Conservation (phyloP, 257 asterid genomes). For the Gentiana dahurica region DNA sequence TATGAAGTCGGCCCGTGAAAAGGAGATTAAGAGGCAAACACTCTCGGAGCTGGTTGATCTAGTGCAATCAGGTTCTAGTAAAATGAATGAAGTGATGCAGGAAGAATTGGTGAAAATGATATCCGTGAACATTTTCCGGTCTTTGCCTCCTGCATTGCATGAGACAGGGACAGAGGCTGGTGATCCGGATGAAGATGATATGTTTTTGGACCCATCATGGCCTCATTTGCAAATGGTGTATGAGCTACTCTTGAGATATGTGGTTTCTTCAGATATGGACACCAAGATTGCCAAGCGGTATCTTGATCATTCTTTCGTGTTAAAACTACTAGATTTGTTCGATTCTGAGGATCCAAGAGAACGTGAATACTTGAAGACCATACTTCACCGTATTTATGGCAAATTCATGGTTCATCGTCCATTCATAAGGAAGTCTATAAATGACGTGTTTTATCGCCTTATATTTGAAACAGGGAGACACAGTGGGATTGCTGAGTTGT, state of each 20-base stretch:
- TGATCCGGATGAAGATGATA: slow-evolving; percentile 85
- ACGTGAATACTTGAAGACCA: slow-evolving; percentile 82
- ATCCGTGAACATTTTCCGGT: slow-evolving; percentile 58
- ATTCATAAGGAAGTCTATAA: slow-evolving; percentile 72
- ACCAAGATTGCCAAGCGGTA: slow-evolving; percentile 69
- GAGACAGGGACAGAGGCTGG: slow-evolving; percentile 52
- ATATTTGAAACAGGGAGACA: slow-evolving; percentile 79
- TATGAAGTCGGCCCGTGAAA: slow-evolving; percentile 49
- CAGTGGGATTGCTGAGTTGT: slow-evolving; percentile 61
- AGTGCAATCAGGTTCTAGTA: slow-evolving; percentile 60
- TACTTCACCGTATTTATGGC: slow-evolving; percentile 85
- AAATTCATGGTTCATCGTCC: slow-evolving; percentile 94
- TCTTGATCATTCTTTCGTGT: slow-evolving; percentile 76
- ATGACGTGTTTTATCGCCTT: slow-evolving; percentile 65
- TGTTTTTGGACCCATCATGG: slow-evolving; percentile 79
- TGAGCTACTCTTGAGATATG: slow-evolving; percentile 59
- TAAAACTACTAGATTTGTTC: slow-evolving; percentile 64
- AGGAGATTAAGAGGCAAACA: slow-evolving; percentile 86
- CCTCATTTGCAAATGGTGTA: slow-evolving; percentile 77
- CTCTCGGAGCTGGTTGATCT: slow-evolving; percentile 72
- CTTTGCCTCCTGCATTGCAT: slow-evolving; percentile 64
- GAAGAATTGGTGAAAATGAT: slow-evolving; percentile 75
- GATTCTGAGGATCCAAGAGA: slow-evolving; percentile 86
- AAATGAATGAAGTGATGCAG: slow-evolving; percentile 85
- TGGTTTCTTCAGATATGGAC: slow-evolving; percentile 61